These are phyloP conservation scores for Scalesia atractyloides DNA, from an alignment of 129 eudicot genomes.

Conservation along the genomic window DNA sequence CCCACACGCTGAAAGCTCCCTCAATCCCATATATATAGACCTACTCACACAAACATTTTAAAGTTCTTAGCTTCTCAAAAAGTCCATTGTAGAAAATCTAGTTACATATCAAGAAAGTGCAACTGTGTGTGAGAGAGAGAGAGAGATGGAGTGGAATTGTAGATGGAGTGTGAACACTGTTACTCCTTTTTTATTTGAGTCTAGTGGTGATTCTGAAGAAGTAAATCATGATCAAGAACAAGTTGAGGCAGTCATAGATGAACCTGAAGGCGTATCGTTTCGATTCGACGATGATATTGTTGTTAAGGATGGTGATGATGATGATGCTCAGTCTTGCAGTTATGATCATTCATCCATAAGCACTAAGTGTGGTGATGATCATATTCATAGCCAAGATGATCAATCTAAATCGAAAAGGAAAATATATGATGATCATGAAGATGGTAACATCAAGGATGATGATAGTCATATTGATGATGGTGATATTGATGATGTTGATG, in stretches of 20 bases:
- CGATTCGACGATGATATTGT: slow-evolving; percentile 3
- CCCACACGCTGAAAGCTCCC: too few relatives aligned
- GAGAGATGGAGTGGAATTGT: slow-evolving; percentile 42
- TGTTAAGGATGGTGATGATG: slow-evolving; percentile 20
- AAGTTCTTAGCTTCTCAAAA: slow-evolving; percentile 15
- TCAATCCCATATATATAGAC: background rate
- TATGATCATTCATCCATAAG: slow-evolving; percentile 36
- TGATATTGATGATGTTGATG: slow-evolving; percentile 14
- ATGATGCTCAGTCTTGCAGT: slow-evolving; percentile 42
- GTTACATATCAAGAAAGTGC: slow-evolving; percentile 12
- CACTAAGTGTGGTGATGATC: slow-evolving; percentile 1
- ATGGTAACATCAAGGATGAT: slow-evolving; percentile 1
- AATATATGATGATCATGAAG: slow-evolving; percentile 21
- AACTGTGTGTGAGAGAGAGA: background rate
- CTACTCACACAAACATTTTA: background rate
- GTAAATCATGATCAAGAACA: slow-evolving; percentile 4
- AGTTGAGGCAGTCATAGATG: slow-evolving; percentile 19
- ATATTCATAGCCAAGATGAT: slow-evolving; percentile 11
- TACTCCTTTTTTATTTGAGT: slow-evolving; percentile 31
- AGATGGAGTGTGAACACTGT: slow-evolving; percentile 30
- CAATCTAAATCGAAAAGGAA: slow-evolving; percentile 11
- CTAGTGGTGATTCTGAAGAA: slow-evolving; percentile 45
- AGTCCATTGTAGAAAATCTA: slow-evolving; percentile 13
- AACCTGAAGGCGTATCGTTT: slow-evolving; percentile 2
- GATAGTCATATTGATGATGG: slow-evolving; percentile 10